Percentiles rank a stretch among this genome's conserved stretches.
Evolutionary conservation across 1,284 basidiomycete genomes (phyloP).

Genomic region (Cryptococcus wingfieldii): DNA sequence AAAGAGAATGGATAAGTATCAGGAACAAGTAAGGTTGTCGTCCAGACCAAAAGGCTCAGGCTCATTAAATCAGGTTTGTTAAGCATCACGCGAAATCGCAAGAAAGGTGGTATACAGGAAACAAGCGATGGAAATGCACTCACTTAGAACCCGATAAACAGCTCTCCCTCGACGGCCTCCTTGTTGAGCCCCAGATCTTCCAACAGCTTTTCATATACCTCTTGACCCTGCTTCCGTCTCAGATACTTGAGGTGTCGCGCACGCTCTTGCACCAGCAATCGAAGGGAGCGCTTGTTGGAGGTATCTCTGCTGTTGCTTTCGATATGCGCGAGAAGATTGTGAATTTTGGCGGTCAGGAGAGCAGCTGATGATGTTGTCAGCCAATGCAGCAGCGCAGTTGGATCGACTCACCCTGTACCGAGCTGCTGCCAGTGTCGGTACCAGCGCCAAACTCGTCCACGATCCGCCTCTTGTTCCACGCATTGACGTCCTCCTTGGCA

Average conservation of each 20-base stretch:
- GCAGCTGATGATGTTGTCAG: constrained; percentile 58
- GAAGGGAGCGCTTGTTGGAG: constrained; percentile 68
- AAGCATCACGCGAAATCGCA: constrained; percentile 31
- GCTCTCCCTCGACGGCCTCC: constrained; percentile 80
- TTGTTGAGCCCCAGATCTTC: constrained; percentile 71
- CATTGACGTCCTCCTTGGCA: constrained; percentile 74
- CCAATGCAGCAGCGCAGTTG: neutral
- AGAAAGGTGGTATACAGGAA: neutral
- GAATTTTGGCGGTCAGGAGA: constrained; percentile 78
- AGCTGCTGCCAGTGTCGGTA: constrained; percentile 73
- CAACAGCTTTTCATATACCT: constrained; percentile 67
- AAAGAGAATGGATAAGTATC: constrained; percentile 5
- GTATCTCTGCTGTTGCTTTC: constrained; percentile 67
- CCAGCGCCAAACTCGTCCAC: constrained; percentile 69
- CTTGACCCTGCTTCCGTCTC: constrained; percentile 60
- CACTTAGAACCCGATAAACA: constrained; percentile 45
- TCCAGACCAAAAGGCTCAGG: constrained; percentile 34
- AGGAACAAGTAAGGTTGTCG: constrained; percentile 14
- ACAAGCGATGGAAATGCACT: neutral
- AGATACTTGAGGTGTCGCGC: constrained; percentile 81
- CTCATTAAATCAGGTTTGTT: constrained; percentile 51
- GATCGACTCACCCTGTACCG: constrained; percentile 74
- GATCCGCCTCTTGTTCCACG: constrained; percentile 78
- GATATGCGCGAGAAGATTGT: constrained; percentile 73
- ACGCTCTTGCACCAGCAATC: constrained; percentile 72